Evolutionary conservation across 2,329 filamentous ascomycete species (phyloP), one percentile per base, ranked within the genome.

Genomic region (Hawksworthiomyces lignivorus): DNA sequence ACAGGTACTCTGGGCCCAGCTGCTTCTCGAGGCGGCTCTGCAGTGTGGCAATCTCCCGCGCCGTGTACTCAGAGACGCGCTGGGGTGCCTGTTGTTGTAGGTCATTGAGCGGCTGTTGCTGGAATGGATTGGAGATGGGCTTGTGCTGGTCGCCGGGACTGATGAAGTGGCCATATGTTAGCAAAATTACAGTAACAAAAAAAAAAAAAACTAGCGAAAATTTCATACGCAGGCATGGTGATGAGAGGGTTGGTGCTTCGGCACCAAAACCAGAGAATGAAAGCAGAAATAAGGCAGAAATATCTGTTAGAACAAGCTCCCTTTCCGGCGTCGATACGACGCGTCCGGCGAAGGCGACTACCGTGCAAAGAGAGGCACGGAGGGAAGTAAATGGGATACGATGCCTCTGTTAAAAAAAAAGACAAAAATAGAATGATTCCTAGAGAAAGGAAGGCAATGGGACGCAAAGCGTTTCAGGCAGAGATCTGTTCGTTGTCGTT

Each of bases 1-100:
- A 97, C 45, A 98, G 86, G 61, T 94, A 98, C 64, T 98, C 94
- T 0, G 92, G 92, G 0, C 92, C 92, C 10, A 98, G 77, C 58
- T 96, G 89, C 58, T 89, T 94, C 58, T 97, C 86, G 22, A 98
- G 77, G 24, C 87, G 81, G 50, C 79, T 78, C 56, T 95, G 85
- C 12, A 98, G 71, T 0, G 87, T 90, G 18, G 88, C 88, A 45
- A 96, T 90, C 59, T 98, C 83, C 52, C 79, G 72, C n/a, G 89
- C 87, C 1, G 88, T 94, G 67, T 87, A 98, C 57, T 85, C 78
- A 39, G 76, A 82, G 22, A 95, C 74, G 31, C 77, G 77, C 37
- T 73, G 36, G 3, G 19, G 19, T 2, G n/a, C 32, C 20, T 34
- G 43, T 26, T 38, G 43, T 2, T 30, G 28, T 34, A 35, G 29